Evolutionary conservation across 805 yeast species (phyloP).

Genomic region (Wickerhamomyces kurtzmanii): DNA sequence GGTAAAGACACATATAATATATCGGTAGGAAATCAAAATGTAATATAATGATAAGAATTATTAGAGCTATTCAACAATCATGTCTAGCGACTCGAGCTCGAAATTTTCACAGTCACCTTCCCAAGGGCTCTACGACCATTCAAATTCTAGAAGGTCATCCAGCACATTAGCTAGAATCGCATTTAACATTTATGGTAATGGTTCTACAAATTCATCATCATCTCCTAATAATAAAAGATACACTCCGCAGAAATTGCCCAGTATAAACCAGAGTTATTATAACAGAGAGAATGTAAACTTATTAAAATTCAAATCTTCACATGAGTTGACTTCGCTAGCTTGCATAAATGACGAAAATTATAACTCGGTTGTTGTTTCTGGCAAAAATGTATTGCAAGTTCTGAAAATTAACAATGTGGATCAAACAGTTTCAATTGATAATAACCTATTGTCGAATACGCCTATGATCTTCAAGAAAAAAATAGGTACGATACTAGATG

Average conservation of each 20-base stretch:
- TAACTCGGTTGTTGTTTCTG: constrained; percentile 26
- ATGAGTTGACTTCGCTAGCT: constrained; percentile 18
- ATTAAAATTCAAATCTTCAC: constrained; percentile 18
- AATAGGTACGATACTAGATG: constrained; percentile 31
- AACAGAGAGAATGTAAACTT: constrained; percentile 11
- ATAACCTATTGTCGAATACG: constrained; percentile 22
- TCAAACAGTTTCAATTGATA: constrained; percentile 19
- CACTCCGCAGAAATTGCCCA: no score
- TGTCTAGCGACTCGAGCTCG: no score
- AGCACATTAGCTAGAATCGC: constrained; percentile 41
- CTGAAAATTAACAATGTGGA: constrained; percentile 19
- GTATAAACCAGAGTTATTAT: constrained; percentile 9
- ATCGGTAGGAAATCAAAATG: no score
- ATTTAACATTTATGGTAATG: constrained; percentile 44
- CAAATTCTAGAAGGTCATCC: no score
- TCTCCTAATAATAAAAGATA: constrained; percentile 4
- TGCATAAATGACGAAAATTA: constrained; percentile 10
- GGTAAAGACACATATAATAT: no score
- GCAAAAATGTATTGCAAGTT: constrained; percentile 30
- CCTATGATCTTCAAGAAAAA: constrained; percentile 21
- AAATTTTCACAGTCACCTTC: no score
- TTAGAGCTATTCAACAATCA: no score
- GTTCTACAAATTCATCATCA: constrained; percentile 12
- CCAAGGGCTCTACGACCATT: no score
- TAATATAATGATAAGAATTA: no score